Evolutionary conservation across 352 stramenopile genomes (phyloP).

Genomic region (Phytophthora sansomeana): DNA sequence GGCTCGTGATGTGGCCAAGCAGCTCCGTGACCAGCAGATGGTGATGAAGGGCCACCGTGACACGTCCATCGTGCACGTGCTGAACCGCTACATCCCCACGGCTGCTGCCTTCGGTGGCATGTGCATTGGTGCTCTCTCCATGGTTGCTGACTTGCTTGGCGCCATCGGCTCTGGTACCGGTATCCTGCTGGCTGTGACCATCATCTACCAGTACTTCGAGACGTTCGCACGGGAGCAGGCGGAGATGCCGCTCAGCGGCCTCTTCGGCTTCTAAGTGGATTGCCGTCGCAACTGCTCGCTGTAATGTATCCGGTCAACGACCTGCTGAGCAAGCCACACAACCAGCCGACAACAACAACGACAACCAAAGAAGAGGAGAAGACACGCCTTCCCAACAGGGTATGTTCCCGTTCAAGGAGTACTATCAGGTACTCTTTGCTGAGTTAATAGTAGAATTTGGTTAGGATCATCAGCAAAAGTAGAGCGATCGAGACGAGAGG

Average conservation of each 20-base stretch:
- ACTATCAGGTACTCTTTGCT: conserved; percentile 89
- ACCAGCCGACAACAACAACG: conserved; percentile 24
- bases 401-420: conserved; percentile 88
- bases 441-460: conserved; percentile 81
- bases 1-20: conserved; percentile 98
- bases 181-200: conserved; percentile 99
- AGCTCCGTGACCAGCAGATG: conserved; percentile 99
- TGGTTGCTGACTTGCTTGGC: conserved; percentile 98
- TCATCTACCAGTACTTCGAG: conserved; percentile 99
- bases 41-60: conserved; percentile 99
- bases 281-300: conserved; percentile 5
- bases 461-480: conserved; percentile 76
- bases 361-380: conserved; percentile 30
- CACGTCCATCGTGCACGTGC: conserved; percentile 96
- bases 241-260: conserved; percentile 77
- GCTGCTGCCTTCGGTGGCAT: conserved; percentile 99
- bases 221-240: conserved; percentile 96
- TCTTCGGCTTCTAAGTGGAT: conserved; percentile 85
- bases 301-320: conserved; percentile 17
- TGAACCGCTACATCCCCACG: conserved; percentile 99
- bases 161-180: conserved; percentile 99
- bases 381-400: conserved; percentile 52
- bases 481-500: conserved; percentile 54
- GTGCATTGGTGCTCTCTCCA: conserved; percentile 99
- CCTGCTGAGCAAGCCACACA: conserved; percentile 14